Conservation (phyloP, 768 basidiomycete genomes). For the Rhodocollybia butyracea region DNA sequence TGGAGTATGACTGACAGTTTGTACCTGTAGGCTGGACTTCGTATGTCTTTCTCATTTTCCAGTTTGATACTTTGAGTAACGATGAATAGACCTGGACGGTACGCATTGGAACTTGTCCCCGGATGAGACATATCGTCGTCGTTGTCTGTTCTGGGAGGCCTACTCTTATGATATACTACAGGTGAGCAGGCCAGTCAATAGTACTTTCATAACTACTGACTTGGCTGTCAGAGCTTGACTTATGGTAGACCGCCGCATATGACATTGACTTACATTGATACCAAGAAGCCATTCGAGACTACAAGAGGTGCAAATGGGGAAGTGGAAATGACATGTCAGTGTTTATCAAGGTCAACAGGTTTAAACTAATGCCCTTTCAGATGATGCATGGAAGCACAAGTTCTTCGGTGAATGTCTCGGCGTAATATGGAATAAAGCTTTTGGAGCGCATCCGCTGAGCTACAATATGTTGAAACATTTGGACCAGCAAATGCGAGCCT, state of each 20-base stretch:
- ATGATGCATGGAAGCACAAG: constrained; percentile 67
- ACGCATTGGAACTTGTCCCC: constrained; percentile 57
- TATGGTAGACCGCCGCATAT: constrained; percentile 71
- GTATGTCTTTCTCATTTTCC: constrained; percentile 38
- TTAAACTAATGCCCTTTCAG: constrained; percentile 26
- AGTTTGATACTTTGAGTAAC: neutral
- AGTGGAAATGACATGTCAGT: constrained; percentile 57
- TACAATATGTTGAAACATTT: constrained; percentile 63
- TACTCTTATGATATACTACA: constrained; percentile 69
- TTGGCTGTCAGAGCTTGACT: constrained; percentile 52
- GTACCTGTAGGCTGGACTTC: constrained; percentile 53
- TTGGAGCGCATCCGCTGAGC: constrained; percentile 56
- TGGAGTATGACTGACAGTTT: neutral
- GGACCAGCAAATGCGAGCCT: constrained; percentile 63
- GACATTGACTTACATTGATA: constrained; percentile 51
- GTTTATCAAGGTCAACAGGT: neutral
- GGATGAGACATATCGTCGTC: constrained; percentile 55
- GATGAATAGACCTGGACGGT: constrained; percentile 61
- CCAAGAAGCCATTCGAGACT: constrained; percentile 47
- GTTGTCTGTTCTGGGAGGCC: constrained; percentile 62
- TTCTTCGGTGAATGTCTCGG: constrained; percentile 61
- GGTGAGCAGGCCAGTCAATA: constrained; percentile 31
- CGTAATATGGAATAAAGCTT: constrained; percentile 64
- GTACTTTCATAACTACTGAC: neutral
- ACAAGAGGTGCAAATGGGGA: constrained; percentile 45